Conservation (phyloP, 2,329 filamentous ascomycete genomes). For the Colletotrichum sp. region DNA sequence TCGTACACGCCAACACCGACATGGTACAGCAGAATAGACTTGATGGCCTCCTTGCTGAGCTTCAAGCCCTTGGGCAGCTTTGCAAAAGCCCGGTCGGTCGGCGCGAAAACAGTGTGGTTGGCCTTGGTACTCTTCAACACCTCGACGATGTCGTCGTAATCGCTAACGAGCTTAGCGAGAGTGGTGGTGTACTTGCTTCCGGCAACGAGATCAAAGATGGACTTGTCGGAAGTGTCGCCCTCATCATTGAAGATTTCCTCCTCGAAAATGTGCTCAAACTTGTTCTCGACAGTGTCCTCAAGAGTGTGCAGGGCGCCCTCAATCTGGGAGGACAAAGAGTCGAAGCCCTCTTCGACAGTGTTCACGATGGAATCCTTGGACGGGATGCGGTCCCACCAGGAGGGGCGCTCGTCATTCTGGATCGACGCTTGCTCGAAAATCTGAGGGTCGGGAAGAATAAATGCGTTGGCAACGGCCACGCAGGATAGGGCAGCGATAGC, state of each 20-base stretch:
- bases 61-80: slow-evolving; percentile 60
- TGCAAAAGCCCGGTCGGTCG: slow-evolving; percentile 78
- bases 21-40: slow-evolving; percentile 77
- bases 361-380: slow-evolving; percentile 38
- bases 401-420: slow-evolving; percentile 31
- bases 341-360: slow-evolving; percentile 34
- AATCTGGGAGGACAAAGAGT: slow-evolving; percentile 24
- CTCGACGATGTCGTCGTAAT: slow-evolving; percentile 74
- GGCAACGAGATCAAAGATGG: slow-evolving; percentile 82
- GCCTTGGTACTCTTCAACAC: slow-evolving; percentile 75
- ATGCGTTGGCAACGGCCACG: slow-evolving; percentile 52
- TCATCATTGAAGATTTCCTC: slow-evolving; percentile 15
- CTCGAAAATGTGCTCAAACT: slow-evolving; percentile 23
- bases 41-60: slow-evolving; percentile 73
- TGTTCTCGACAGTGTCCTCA: slow-evolving; percentile 30
- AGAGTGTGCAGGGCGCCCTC: slow-evolving; percentile 37
- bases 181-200: slow-evolving; percentile 77
- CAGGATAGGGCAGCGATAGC: slow-evolving; percentile 52
- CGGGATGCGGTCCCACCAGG: slow-evolving; percentile 34
- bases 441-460: slow-evolving; percentile 57
- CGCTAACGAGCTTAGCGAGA: slow-evolving; percentile 76
- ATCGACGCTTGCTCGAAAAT: slow-evolving; percentile 46
- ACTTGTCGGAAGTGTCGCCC: slow-evolving; percentile 63
- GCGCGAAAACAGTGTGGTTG: slow-evolving; percentile 84
- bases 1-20: slow-evolving; percentile 72